These are phyloP conservation scores for Pythium dissimile DNA, from an alignment of 352 stramenopile species.

Conservation along the genomic window DNA sequence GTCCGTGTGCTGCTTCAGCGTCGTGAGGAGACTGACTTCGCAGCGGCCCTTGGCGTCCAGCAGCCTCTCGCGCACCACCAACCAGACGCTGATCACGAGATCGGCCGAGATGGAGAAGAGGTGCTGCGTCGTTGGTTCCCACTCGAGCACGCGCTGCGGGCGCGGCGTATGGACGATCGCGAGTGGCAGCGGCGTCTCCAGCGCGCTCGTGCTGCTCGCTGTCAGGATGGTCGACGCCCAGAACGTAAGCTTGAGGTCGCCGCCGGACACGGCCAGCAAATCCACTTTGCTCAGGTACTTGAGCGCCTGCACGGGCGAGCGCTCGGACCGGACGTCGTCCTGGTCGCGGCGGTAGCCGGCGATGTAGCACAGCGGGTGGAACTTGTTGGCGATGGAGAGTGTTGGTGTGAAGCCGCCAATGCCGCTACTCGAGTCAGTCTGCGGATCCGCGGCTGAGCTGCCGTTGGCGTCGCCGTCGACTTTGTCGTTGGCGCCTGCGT, in stretches of 20 bases:
- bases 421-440: too few relatives aligned
- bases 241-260: conserved; percentile 78
- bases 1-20: conserved; percentile 65
- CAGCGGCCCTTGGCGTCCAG: conserved; percentile 37
- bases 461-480: background rate
- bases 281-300: conserved; percentile 64
- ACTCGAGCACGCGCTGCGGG: conserved; percentile 70
- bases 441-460: background rate
- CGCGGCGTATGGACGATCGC: conserved; percentile 60
- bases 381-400: conserved; percentile 58
- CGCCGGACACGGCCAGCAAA: conserved; percentile 62
- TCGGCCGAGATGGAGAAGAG: conserved; percentile 77
- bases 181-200: conserved; percentile 64
- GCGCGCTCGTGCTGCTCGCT: conserved; percentile 47
- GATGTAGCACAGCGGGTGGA: conserved; percentile 70
- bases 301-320: conserved; percentile 67
- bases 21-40: conserved; percentile 48
- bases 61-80: conserved; percentile 33
- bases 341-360: conserved; percentile 70
- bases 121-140: conserved; percentile 43
- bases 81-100: conserved; percentile 63
- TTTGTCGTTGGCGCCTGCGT: conserved; percentile 21
- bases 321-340: conserved; percentile 70
- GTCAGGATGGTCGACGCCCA: conserved; percentile 66
- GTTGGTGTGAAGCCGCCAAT: conserved; percentile 33